Evolutionary conservation across 805 yeast species (phyloP).

Genomic region (Sugiyamaella chiloensis): DNA sequence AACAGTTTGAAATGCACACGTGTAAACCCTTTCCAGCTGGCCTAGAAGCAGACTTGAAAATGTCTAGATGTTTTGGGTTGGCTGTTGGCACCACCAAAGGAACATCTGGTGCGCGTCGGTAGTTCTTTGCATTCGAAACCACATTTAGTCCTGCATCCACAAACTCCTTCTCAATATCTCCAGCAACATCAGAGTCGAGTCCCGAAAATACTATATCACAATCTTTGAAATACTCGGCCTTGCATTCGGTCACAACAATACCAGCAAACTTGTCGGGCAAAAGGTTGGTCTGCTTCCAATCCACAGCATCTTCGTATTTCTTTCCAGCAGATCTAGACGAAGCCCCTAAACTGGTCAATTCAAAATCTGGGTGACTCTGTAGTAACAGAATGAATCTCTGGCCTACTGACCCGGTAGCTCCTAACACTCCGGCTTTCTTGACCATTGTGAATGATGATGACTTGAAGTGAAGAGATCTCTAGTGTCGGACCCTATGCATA

Average conservation of each 20-base stretch:
- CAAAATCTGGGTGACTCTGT: conserved; percentile 85
- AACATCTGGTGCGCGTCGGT: conserved; percentile 80
- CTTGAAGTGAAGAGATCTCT: too few relatives aligned
- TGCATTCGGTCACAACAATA: conserved; percentile 74
- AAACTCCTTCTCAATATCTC: conserved; percentile 83
- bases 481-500: too few relatives aligned
- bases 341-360: conserved; percentile 83
- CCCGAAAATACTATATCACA: conserved; percentile 97
- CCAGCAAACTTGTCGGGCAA: conserved; percentile 67
- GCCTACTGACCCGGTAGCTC: conserved; percentile 98
- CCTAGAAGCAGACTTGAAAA: conserved; percentile 57
- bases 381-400: conserved; percentile 88
- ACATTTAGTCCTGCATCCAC: conserved; percentile 77
- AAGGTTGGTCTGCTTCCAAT: conserved; percentile 89
- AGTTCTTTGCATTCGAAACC: conserved; percentile 94
- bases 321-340: conserved; percentile 93
- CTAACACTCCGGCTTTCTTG: conserved; percentile 52
- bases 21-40: conserved; percentile 73
- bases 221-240: conserved; percentile 67
- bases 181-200: conserved; percentile 88
- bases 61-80: conserved; percentile 82
- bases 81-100: conserved; percentile 95
- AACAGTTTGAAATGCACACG: conserved; percentile 95
- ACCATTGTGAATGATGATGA: too few relatives aligned
- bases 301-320: conserved; percentile 75